These are phyloP conservation scores for Zalerion maritima DNA, from an alignment of 495 filamentous ascomycete genomes.

Conservation along the genomic window DNA sequence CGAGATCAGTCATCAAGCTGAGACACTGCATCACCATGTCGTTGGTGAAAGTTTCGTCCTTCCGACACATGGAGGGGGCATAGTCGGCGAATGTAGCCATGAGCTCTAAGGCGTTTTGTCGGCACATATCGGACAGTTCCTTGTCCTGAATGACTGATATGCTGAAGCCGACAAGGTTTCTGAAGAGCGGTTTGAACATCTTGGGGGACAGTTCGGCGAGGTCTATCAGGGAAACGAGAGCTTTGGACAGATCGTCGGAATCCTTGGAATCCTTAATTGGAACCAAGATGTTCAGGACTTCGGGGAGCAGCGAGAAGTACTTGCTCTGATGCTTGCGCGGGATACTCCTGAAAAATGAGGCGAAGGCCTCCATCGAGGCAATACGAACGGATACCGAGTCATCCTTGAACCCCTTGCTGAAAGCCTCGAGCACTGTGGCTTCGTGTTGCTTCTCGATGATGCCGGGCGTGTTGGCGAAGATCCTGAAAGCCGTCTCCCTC, in stretches of 20 bases:
- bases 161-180: conserved; percentile 79
- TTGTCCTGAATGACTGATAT: conserved; percentile 91
- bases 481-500: conserved; percentile 80
- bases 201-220: conserved; percentile 79
- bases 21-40: conserved; percentile 99
- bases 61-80: conserved; percentile 81
- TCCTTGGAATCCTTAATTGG: conserved; percentile 83
- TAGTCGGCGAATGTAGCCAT: conserved; percentile 99
- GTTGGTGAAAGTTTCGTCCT: conserved; percentile 73
- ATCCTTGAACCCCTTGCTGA: conserved; percentile 85
- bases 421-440: conserved; percentile 66
- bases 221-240: conserved; percentile 80
- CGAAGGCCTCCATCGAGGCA: conserved; percentile 90
- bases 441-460: conserved; percentile 96
- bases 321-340: conserved; percentile 72
- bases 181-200: conserved; percentile 93
- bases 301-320: conserved; percentile 72
- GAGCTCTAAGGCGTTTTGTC: conserved; percentile 90
- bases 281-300: conserved; percentile 82
- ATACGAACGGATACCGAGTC: conserved; percentile 70
- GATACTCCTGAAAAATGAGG: conserved; percentile 85
- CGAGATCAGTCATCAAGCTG: conserved; percentile 98
- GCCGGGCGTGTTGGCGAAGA: conserved; percentile 87
- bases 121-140: conserved; percentile 73
- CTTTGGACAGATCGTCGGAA: conserved; percentile 77